phyloP scores from a whole-genome alignment of 164 flowering plant genomes.

The Chimonanthus praecox region DNA sequence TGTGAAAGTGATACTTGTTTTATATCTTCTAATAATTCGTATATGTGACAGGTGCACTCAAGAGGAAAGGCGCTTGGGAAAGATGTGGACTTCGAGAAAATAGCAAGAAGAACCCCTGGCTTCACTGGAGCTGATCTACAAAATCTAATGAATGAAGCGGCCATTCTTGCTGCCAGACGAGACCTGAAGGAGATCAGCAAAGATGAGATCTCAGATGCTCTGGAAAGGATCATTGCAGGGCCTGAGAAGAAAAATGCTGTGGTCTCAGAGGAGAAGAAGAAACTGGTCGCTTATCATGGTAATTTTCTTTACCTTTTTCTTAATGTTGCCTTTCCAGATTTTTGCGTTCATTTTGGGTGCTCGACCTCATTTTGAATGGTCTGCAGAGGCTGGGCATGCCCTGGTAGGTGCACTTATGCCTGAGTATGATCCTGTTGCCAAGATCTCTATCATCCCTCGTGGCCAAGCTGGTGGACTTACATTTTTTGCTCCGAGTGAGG shows the following conservation, averaged over 20 bases:
- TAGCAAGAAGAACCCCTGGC: slow-evolving; percentile 93
- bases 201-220: slow-evolving; percentile 89
- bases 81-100: slow-evolving; percentile 89
- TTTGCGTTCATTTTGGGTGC: background rate
- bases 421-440: slow-evolving; percentile 94
- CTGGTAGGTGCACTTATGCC: slow-evolving; percentile 96
- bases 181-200: slow-evolving; percentile 90
- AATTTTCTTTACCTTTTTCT: background rate
- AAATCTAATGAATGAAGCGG: slow-evolving; percentile 97
- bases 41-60: slow-evolving; percentile 67
- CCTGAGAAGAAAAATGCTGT: slow-evolving; percentile 99
- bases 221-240: slow-evolving; percentile 96
- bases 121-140: slow-evolving; percentile 95
- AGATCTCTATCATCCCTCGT: slow-evolving; percentile 95
- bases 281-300: slow-evolving; percentile 96
- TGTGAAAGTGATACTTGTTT: background rate
- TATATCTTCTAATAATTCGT: background rate
- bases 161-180: slow-evolving; percentile 94
- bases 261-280: slow-evolving; percentile 90
- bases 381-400: slow-evolving; percentile 98
- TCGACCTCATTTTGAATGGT: background rate
- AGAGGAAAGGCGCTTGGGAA: slow-evolving; percentile 91
- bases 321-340: background rate
- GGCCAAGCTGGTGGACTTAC: slow-evolving; percentile 99
- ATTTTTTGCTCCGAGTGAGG: slow-evolving; percentile 95